These are phyloP conservation scores for Sphagnum tenellum DNA, from an alignment of 225 moss, liverwort and hornwort genomes.

Conservation along the genomic window DNA sequence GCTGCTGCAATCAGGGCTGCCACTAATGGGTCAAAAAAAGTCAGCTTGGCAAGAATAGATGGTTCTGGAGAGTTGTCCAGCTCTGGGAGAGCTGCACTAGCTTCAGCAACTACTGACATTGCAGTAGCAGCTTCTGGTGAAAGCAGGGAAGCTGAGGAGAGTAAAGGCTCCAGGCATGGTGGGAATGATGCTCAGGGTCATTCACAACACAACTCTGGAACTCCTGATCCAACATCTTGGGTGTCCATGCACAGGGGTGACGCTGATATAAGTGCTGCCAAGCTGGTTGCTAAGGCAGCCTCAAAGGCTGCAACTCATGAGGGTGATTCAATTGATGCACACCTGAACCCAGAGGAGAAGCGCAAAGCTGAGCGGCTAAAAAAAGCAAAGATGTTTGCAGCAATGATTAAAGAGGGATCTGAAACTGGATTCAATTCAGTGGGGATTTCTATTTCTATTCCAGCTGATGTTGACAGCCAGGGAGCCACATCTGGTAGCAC, in stretches of 20 bases:
- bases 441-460: slow-evolving; percentile 12
- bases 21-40: slow-evolving; percentile 21
- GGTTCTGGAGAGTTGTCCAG: neutral
- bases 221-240: neutral
- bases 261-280: slow-evolving; percentile 9
- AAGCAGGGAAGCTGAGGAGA: too few relatives aligned
- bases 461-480: slow-evolving; percentile 1
- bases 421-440: slow-evolving; percentile 10
- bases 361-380: slow-evolving; percentile 37
- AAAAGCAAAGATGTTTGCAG: slow-evolving; percentile 38
- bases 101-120: too few relatives aligned
- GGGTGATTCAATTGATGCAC: slow-evolving; percentile 14
- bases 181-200: too few relatives aligned
- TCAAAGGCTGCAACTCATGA: slow-evolving; percentile 15
- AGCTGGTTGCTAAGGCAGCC: slow-evolving; percentile 13
- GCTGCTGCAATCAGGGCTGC: slow-evolving; percentile 34
- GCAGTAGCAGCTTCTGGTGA: too few relatives aligned
- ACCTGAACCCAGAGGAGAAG: slow-evolving; percentile 22
- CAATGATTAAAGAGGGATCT: slow-evolving; percentile 37
- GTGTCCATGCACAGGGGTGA: slow-evolving; percentile 1
- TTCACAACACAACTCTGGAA: neutral
- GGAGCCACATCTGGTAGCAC: neutral
- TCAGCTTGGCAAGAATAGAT: slow-evolving; percentile 7
- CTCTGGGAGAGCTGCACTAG: slow-evolving; percentile 7
- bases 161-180: too few relatives aligned